phyloP scores from a whole-genome alignment of 176 grass and related monocot species.

The Aegilops sharonensis region DNA sequence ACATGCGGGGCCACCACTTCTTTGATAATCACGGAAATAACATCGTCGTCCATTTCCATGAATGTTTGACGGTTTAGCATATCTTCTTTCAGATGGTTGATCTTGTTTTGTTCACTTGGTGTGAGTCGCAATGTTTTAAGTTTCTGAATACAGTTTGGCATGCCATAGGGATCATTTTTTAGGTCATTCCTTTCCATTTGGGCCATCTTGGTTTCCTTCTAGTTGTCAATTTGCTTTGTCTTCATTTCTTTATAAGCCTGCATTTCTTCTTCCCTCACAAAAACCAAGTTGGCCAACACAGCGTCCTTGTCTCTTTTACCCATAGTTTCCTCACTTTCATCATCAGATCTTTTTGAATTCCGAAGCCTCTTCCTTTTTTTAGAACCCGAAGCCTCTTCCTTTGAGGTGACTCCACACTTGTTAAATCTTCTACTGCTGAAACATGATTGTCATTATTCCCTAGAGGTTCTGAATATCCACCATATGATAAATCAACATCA shows the following conservation, averaged over 20 bases:
- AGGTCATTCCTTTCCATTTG: not conserved
- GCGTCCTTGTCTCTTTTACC: not conserved
- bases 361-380: not conserved
- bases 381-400: not conserved
- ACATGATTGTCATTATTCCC: not conserved
- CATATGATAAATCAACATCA: not conserved
- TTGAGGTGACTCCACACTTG: not conserved
- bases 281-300: not conserved
- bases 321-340: not conserved
- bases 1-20: not conserved
- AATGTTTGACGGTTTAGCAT: not conserved
- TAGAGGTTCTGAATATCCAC: not conserved
- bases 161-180: not conserved
- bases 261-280: not conserved
- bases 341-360: not conserved
- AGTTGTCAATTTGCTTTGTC: not conserved
- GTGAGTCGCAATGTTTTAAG: not conserved
- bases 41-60: not conserved
- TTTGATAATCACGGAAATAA: not conserved
- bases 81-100: not conserved
- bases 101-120: not conserved
- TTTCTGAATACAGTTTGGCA: not conserved
- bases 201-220: not conserved
- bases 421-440: not conserved
- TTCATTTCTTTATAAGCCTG: not conserved